A percentile compares a stretch with the other conserved stretches of the same genome.
phyloP scores from a whole-genome alignment of 345 rosid genomes.

The Brassica nigra region DNA sequence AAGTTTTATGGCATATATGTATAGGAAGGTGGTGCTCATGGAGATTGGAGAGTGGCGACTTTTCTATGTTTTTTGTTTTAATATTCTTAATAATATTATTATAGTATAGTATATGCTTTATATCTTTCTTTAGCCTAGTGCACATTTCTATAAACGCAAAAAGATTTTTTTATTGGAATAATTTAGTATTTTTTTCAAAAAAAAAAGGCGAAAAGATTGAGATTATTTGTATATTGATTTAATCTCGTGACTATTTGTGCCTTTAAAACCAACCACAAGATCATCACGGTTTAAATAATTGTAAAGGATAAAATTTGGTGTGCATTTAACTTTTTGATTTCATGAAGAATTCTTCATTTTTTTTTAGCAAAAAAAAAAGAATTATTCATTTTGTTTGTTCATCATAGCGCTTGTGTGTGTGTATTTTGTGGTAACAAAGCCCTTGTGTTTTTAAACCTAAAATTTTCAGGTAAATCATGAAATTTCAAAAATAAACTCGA shows the following conservation, averaged over 20 bases:
- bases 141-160: background rate
- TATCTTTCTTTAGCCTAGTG: constrained; percentile 6
- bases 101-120: background rate
- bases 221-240: constrained; percentile 17
- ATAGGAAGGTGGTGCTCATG: constrained; percentile 9
- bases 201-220: background rate
- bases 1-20: constrained; percentile 39
- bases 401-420: too few species aligned
- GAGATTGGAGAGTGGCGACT: constrained; percentile 28
- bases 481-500: background rate
- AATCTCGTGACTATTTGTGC: constrained; percentile 8
- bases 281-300: constrained; percentile 16
- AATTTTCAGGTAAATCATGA: background rate
- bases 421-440: background rate
- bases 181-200: background rate
- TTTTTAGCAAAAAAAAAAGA: too few species aligned
- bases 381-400: too few species aligned
- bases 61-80: background rate
- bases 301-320: background rate
- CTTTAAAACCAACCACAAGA: constrained; percentile 20
- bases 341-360: background rate
- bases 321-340: background rate
- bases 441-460: background rate
- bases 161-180: background rate
- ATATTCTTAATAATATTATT: background rate